A percentile compares a stretch with the other conserved stretches of the same genome.
Evolutionary conservation across 2,329 filamentous ascomycete species (phyloP).

Genomic region (Trichoderma oligosporum): DNA sequence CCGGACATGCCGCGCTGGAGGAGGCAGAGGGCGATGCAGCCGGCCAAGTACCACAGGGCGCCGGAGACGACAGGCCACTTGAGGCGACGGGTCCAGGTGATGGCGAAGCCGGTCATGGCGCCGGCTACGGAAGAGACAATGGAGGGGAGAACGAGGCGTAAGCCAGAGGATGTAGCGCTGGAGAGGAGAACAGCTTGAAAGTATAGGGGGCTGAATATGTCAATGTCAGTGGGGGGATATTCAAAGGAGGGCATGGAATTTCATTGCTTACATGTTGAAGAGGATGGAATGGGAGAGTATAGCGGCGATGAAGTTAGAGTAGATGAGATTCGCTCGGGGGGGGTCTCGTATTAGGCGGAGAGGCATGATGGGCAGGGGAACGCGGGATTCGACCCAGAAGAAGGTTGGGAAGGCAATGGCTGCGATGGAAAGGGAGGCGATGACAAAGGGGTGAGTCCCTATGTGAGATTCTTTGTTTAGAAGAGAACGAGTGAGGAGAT

Average conservation of each 20-base stretch:
- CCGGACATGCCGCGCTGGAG: constrained; percentile 51
- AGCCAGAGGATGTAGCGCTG: constrained; percentile 66
- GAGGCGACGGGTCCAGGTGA: constrained; percentile 55
- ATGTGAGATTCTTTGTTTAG: not conserved
- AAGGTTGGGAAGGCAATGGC: constrained; percentile 48
- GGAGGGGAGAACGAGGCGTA: constrained; percentile 64
- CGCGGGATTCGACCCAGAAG: constrained; percentile 49
- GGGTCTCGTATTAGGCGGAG: constrained; percentile 47
- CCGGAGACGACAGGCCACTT: constrained; percentile 58
- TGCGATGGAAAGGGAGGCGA: constrained; percentile 49
- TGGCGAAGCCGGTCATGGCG: constrained; percentile 57
- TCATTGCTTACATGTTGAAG: constrained; percentile 53
- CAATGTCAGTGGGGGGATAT: not conserved
- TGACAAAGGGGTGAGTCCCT: constrained; percentile 58
- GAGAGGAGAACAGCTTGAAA: constrained; percentile 72
- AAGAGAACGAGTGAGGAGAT: not conserved
- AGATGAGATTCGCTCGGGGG: constrained; percentile 56
- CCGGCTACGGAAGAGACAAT: constrained; percentile 53
- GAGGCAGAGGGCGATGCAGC: constrained; percentile 46
- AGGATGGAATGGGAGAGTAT: constrained; percentile 53
- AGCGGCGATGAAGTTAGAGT: constrained; percentile 51
- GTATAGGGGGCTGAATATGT: constrained; percentile 58
- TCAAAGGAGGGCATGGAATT: not conserved
- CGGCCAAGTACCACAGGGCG: constrained; percentile 44
- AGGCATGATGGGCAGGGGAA: constrained; percentile 57